phyloP scores from a whole-genome alignment of 1,284 basidiomycete species.

The Marasmius oreades region DNA sequence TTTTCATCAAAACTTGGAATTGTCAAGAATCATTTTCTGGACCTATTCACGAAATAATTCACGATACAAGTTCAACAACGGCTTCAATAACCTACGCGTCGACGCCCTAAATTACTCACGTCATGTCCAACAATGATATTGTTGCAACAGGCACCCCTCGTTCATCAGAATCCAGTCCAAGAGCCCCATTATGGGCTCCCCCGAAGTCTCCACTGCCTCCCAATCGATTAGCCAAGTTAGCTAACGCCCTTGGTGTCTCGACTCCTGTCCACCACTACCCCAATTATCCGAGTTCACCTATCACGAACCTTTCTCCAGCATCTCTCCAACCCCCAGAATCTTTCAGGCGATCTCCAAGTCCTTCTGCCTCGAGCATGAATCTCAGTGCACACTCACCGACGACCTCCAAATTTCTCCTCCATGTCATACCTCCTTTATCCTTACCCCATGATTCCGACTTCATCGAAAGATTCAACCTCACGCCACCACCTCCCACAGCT shows the following conservation, averaged over 20 bases:
- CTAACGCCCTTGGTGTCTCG: slow-evolving; percentile 77
- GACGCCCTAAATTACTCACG: neutral
- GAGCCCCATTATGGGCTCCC: slow-evolving; percentile 46
- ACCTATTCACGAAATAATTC: neutral
- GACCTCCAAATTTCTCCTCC: slow-evolving; percentile 65
- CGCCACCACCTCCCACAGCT: slow-evolving; percentile 49
- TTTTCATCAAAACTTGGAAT: neutral
- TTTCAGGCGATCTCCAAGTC: slow-evolving; percentile 54
- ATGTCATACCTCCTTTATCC: slow-evolving; percentile 69
- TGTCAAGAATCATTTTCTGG: neutral
- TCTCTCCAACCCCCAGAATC: slow-evolving; percentile 34
- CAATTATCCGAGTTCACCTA: slow-evolving; percentile 23
- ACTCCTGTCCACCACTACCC: slow-evolving; percentile 60
- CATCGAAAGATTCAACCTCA: slow-evolving; percentile 40
- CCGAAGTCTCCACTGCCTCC: slow-evolving; percentile 71
- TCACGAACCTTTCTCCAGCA: slow-evolving; percentile 33
- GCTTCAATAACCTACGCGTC: neutral
- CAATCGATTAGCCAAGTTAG: slow-evolving; percentile 71
- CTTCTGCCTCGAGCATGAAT: slow-evolving; percentile 40
- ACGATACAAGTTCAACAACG: neutral
- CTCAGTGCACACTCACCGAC: slow-evolving; percentile 32
- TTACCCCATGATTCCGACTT: slow-evolving; percentile 56
- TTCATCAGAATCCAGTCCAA: slow-evolving; percentile 6
- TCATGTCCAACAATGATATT: slow-evolving; percentile 5
- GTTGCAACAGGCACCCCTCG: slow-evolving; percentile 4